These are phyloP conservation scores for Galeopsis tetrahit DNA, from an alignment of 257 asterid species.

Conservation along the genomic window DNA sequence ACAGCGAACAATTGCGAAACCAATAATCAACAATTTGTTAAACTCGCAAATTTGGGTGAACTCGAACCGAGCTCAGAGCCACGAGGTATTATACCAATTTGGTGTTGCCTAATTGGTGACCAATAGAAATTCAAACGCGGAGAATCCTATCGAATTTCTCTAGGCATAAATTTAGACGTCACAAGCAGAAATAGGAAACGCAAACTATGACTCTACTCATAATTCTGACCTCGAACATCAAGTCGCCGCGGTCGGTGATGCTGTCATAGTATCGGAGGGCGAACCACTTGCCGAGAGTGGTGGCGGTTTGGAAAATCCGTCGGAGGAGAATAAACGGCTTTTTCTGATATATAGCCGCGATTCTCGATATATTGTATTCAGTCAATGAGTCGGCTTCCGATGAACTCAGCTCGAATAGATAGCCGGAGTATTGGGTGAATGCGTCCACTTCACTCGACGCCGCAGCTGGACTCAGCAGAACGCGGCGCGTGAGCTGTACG, in stretches of 20 bases:
- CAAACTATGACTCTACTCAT: neutral
- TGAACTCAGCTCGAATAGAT: constrained; percentile 70
- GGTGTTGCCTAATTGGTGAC: neutral
- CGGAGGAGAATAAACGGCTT: constrained; percentile 81
- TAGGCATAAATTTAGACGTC: neutral
- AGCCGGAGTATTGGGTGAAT: constrained; percentile 85
- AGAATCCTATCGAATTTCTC: neutral
- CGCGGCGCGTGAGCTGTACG: constrained; percentile 35
- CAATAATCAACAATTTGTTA: neutral
- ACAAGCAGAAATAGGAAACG: neutral
- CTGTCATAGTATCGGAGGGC: constrained; percentile 78
- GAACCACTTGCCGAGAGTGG: constrained; percentile 91
- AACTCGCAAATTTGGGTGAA: neutral
- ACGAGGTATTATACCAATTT: neutral
- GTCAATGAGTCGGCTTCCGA: constrained; percentile 76
- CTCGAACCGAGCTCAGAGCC: neutral
- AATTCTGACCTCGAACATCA: constrained; percentile 73
- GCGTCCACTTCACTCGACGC: constrained; percentile 58
- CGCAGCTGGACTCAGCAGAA: constrained; percentile 33
- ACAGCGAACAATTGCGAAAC: neutral
- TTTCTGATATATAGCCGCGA: constrained; percentile 63
- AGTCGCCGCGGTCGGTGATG: constrained; percentile 67
- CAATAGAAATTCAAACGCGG: constrained; percentile 12
- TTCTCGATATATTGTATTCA: constrained; percentile 65
- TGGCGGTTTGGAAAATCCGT: constrained; percentile 71